Percentiles rank a stretch among this genome's conserved stretches.
Evolutionary conservation across 192 early-diverging fungal species (phyloP).

Genomic region (Geranomyces michiganensis): DNA sequence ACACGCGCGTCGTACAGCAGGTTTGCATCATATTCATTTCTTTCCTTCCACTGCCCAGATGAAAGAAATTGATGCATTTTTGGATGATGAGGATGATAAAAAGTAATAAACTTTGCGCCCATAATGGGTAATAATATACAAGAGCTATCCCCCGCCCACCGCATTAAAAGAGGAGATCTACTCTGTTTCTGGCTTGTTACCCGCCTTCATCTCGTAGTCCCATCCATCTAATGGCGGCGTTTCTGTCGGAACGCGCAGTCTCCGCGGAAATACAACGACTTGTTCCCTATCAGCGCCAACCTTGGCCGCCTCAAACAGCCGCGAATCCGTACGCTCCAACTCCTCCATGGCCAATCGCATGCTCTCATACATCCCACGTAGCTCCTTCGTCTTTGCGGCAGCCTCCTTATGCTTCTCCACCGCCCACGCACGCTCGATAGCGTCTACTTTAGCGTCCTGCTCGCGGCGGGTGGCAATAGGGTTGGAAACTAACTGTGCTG

Average conservation of each 20-base stretch:
- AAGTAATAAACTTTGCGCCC: neutral
- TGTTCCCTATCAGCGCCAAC: slow-evolving; percentile 19
- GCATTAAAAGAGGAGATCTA: too few relatives aligned
- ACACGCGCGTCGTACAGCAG: too few relatives aligned
- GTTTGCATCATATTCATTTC: too few relatives aligned
- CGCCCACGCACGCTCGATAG: slow-evolving; percentile 48
- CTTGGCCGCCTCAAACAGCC: slow-evolving; percentile 51
- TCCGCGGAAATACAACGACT: slow-evolving; percentile 42
- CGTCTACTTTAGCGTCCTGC: slow-evolving; percentile 20
- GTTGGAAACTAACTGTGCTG: neutral
- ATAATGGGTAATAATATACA: too few relatives aligned
- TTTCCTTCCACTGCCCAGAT: slow-evolving; percentile 16
- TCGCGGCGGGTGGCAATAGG: neutral
- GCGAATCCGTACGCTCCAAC: slow-evolving; percentile 43
- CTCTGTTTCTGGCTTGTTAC: slow-evolving; percentile 7
- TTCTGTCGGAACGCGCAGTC: slow-evolving; percentile 51
- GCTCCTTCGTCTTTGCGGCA: slow-evolving; percentile 28
- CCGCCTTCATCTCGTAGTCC: slow-evolving; percentile 45
- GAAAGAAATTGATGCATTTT: slow-evolving; percentile 44
- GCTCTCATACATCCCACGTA: slow-evolving; percentile 41
- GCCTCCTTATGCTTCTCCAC: slow-evolving; percentile 44
- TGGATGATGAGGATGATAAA: slow-evolving; percentile 25
- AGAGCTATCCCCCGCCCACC: too few relatives aligned
- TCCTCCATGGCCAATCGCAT: slow-evolving; percentile 55
- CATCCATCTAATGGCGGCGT: slow-evolving; percentile 50